Conservation (phyloP, 225 moss, liverwort and hornwort genomes). For the Straminergon stramineum region DNA sequence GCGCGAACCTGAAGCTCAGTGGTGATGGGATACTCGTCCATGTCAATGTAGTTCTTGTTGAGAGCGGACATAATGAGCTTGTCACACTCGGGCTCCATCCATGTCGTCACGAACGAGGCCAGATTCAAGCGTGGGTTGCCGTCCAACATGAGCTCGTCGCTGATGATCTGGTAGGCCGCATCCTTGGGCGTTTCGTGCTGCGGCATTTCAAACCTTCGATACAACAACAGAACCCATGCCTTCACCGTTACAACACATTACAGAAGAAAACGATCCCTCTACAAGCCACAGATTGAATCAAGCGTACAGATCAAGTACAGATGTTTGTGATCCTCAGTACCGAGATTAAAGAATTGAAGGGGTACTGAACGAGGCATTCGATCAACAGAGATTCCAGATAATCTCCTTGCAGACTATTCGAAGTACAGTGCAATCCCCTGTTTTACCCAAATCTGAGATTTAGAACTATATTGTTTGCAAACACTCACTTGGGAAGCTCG, state of each 20-base stretch:
- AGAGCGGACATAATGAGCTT: constrained; percentile 44
- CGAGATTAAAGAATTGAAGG: neutral
- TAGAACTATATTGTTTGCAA: neutral
- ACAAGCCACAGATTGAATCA: neutral
- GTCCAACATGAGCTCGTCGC: constrained; percentile 57
- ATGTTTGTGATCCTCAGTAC: neutral
- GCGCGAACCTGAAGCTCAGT: constrained; percentile 47
- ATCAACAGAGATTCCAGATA: neutral
- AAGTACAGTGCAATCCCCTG: neutral
- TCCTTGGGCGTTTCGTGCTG: constrained; percentile 39
- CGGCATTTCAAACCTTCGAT: constrained; percentile 28
- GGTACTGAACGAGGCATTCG: neutral
- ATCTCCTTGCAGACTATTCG: neutral
- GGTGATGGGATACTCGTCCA: constrained; percentile 90
- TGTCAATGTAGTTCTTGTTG: constrained; percentile 61
- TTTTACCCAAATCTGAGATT: neutral
- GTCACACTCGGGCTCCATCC: constrained; percentile 67
- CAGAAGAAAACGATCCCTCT: neutral
- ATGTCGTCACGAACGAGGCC: constrained; percentile 58
- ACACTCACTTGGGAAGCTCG: constrained; percentile 47
- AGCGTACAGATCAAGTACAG: neutral
- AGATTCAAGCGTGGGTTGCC: constrained; percentile 56
- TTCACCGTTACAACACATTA: neutral
- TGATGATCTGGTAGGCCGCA: constrained; percentile 51
- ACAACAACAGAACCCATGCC: neutral